Base-by-base conservation (phyloP, 768 basidiomycete genomes). In the Cystofilobasidium macerans region DNA sequence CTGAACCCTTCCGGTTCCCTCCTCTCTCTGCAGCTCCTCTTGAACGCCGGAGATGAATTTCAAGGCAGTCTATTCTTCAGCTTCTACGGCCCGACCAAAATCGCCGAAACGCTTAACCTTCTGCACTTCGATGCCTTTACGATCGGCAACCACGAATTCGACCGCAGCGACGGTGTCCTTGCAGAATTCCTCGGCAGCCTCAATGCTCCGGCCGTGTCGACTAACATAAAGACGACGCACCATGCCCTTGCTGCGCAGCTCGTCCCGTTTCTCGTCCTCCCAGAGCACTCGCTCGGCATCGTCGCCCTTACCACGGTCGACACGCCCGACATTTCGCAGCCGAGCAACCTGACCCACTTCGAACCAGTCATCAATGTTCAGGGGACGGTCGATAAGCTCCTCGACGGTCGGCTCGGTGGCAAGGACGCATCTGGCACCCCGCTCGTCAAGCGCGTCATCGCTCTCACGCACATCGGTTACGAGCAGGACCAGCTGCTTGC, bases 171-270 rank as follows among this genome's bases (percentile, higher is more conserved):
- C 59, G 75, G 77, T 45, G 54, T 8, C 12, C 28, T 67, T 20
- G 35, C 63, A 1, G 12, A 30, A 1, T 48, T 42, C 28, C 4
- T 48, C 22, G 67, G 70, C 61, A 79, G 79, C 61, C 76, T 81
- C 65, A 79, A 75, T 6, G 77, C 79, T 72, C 80, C 80, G 2
- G 72, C 78, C 69, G 76, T 81, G 67, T 80, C 78, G 32, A 77
- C 79, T 65, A 81, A 81, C 74, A 71, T 81, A 64, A 71, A 78
- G 43, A 78, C 78, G 45, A 73, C 72, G 65, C 72, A 81, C 69
- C 58, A 56, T 1, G 43, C 38, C 3, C 62, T 74, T 26, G 67
- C 60, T 18, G 74, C 72, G 60, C 75, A 78, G 24, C 71, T 80
- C 30, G 69, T 74, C 20, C 80, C 80, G 0, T 81, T 77, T 72